These are phyloP conservation scores for Trichoderma koningii DNA, from an alignment of 2,329 filamentous ascomycete genomes.

Conservation along the genomic window DNA sequence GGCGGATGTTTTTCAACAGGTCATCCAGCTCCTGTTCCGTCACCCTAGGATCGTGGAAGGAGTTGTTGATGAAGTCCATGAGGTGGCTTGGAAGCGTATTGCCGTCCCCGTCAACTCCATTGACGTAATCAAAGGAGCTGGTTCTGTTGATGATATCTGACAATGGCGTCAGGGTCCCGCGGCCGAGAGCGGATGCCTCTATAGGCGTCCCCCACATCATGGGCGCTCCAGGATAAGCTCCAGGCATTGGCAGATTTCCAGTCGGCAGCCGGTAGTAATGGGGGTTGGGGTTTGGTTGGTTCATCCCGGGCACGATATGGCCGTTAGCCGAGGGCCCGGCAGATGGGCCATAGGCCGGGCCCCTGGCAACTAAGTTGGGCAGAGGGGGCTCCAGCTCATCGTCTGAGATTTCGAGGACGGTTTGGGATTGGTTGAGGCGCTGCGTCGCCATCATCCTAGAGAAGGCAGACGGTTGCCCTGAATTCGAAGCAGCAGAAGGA, in stretches of 20 bases:
- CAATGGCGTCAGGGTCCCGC: constrained; percentile 31
- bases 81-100: constrained; percentile 42
- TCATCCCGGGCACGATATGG: not conserved
- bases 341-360: too few species aligned
- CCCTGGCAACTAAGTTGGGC: not conserved
- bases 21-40: constrained; percentile 67
- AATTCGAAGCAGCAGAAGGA: not conserved
- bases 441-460: constrained; percentile 28
- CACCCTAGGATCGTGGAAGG: constrained; percentile 43
- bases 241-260: constrained; percentile 15
- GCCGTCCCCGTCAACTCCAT: constrained; percentile 42
- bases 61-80: constrained; percentile 40
- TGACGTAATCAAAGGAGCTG: constrained; percentile 41
- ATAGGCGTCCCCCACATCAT: not conserved
- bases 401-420: not conserved
- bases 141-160: constrained; percentile 44
- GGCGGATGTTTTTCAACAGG: constrained; percentile 70
- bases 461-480: constrained; percentile 23
- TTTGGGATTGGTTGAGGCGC: constrained; percentile 24
- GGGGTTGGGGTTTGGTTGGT: not conserved
- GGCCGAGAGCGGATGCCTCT: constrained; percentile 4
- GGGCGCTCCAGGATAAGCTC: not conserved
- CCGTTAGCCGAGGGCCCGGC: not conserved
- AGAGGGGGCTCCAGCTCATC: not conserved
- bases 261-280: not conserved